Percentiles rank a stretch among this genome's conserved stretches.
Evolutionary conservation across 768 basidiomycete species (phyloP).

Genomic region (Sporobolomyces phaffii): DNA sequence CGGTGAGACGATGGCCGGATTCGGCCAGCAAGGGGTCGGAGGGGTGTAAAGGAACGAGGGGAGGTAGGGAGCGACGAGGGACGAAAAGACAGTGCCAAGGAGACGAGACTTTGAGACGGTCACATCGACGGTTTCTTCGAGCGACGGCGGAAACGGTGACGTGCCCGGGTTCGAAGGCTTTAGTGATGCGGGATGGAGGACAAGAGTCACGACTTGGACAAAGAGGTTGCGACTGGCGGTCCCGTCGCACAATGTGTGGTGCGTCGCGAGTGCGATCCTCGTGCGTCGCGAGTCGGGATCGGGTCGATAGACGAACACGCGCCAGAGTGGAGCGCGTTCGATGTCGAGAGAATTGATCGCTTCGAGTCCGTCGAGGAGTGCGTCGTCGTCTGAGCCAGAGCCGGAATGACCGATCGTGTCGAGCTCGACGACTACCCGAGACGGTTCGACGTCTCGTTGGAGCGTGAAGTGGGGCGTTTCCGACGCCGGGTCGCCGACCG

Average conservation of each 20-base stretch:
- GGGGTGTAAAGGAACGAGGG: constrained; percentile 1
- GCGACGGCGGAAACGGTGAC: neutral
- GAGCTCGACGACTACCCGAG: neutral
- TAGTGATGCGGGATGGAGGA: neutral
- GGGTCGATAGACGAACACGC: neutral
- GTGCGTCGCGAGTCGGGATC: neutral
- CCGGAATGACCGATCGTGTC: neutral
- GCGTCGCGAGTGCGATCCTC: neutral
- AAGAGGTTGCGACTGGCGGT: constrained; percentile 3
- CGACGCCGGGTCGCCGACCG: neutral
- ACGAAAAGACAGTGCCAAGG: neutral
- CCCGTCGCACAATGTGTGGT: neutral
- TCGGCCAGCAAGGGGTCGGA: neutral
- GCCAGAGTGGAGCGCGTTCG: neutral
- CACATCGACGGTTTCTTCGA: neutral
- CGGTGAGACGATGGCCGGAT: neutral
- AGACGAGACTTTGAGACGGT: neutral
- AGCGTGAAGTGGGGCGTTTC: neutral
- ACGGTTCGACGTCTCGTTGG: neutral
- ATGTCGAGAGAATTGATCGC: neutral
- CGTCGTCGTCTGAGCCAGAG: neutral
- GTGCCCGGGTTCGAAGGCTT: no score
- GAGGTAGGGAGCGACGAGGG: neutral
- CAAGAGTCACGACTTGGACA: neutral
- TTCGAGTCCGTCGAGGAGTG: neutral